A percentile compares a stretch with the other conserved stretches of the same genome.
phyloP scores from a whole-genome alignment of 805 yeast genomes.

The Yarrowia sp. region DNA sequence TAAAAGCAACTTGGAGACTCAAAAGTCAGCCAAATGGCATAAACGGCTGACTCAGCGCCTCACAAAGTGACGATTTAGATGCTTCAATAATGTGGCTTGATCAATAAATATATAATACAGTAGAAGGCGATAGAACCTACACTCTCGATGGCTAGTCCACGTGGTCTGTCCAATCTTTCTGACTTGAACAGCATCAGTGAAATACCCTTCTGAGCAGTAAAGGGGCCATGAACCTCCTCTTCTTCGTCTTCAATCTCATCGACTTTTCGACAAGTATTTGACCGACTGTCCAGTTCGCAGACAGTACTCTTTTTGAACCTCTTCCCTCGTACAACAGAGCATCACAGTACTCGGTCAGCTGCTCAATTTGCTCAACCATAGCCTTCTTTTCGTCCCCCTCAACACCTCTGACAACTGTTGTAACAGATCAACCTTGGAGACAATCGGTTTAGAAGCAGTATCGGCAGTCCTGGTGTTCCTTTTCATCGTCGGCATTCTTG shows the following conservation, averaged over 20 bases:
- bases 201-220: constrained; percentile 54
- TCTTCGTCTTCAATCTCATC: constrained; percentile 45
- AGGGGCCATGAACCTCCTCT: constrained; percentile 61
- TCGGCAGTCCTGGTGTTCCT: constrained; percentile 50
- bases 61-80: too few relatives aligned
- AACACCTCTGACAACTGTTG: constrained; percentile 52
- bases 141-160: constrained; percentile 10
- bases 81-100: neutral
- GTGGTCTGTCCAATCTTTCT: constrained; percentile 46
- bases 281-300: constrained; percentile 53
- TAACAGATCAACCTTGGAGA: constrained; percentile 42
- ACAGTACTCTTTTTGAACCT: constrained; percentile 56
- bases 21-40: too few relatives aligned
- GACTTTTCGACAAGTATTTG: constrained; percentile 44
- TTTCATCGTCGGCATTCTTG: constrained; percentile 52
- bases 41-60: too few relatives aligned
- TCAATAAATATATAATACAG: constrained; percentile 19
- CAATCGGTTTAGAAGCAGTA: constrained; percentile 31
- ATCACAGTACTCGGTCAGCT: constrained; percentile 60
- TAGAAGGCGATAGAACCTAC: too few relatives aligned
- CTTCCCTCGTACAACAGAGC: constrained; percentile 60
- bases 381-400: constrained; percentile 31
- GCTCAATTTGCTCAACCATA: constrained; percentile 41
- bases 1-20: too few relatives aligned
- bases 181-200: constrained; percentile 56